These are phyloP conservation scores for Hemisphaericaspora lyxosophila DNA, from an alignment of 1,139 yeast genomes.

Conservation along the genomic window DNA sequence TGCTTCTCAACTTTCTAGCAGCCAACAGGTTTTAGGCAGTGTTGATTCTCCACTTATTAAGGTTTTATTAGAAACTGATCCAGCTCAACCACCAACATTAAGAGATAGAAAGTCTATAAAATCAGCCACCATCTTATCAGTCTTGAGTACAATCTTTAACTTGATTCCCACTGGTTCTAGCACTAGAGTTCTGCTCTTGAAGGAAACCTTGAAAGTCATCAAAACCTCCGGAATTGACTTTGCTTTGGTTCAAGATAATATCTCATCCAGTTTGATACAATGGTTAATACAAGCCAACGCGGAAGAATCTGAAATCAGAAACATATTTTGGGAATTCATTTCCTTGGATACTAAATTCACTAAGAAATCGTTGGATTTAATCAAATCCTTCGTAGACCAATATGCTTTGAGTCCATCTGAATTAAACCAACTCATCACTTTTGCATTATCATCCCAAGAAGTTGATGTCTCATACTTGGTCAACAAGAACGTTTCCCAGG, in stretches of 20 bases:
- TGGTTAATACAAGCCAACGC: slow-evolving; percentile 40
- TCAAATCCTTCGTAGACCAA: slow-evolving; percentile 34
- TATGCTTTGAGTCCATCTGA: slow-evolving; percentile 27
- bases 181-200: slow-evolving; percentile 33
- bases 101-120: slow-evolving; percentile 50
- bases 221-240: slow-evolving; percentile 34
- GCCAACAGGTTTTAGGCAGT: slow-evolving; percentile 28
- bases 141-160: slow-evolving; percentile 46
- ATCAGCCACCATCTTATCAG: slow-evolving; percentile 43
- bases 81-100: slow-evolving; percentile 40
- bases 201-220: slow-evolving; percentile 34
- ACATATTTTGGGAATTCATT: slow-evolving; percentile 42
- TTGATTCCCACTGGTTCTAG: slow-evolving; percentile 37
- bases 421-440: slow-evolving; percentile 34
- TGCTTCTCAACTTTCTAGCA: slow-evolving; percentile 28
- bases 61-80: slow-evolving; percentile 35
- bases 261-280: slow-evolving; percentile 36
- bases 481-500: slow-evolving; percentile 38
- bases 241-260: slow-evolving; percentile 33
- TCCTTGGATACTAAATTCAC: slow-evolving; percentile 33
- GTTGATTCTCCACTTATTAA: slow-evolving; percentile 28
- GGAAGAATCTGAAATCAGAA: slow-evolving; percentile 27
- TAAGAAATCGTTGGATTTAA: slow-evolving; percentile 33
- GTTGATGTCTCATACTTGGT: slow-evolving; percentile 48
- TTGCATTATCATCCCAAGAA: slow-evolving; percentile 40